These are phyloP conservation scores for Saururus chinensis DNA, from an alignment of 164 flowering plant species.

Conservation along the genomic window DNA sequence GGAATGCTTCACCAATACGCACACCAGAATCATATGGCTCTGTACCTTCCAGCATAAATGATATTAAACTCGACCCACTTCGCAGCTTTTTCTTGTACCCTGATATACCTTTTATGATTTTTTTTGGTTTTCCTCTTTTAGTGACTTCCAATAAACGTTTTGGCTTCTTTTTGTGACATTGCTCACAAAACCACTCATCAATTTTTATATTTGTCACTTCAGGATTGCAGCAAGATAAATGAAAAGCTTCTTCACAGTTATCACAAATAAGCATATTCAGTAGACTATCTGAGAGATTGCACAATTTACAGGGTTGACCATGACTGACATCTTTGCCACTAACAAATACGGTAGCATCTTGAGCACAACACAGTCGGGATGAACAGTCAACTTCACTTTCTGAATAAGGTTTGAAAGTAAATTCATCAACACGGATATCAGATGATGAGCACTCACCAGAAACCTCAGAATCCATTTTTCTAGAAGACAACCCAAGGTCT, in stretches of 20 bases:
- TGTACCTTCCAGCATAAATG: slow-evolving; percentile 49
- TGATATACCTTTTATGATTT: slow-evolving; percentile 13
- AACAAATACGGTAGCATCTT: slow-evolving; percentile 8
- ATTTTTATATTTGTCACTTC: slow-evolving; percentile 4
- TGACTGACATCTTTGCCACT: slow-evolving; percentile 10
- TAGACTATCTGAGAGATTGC: slow-evolving; percentile 3
- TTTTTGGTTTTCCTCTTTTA: slow-evolving; percentile 9
- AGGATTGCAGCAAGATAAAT: slow-evolving; percentile 11
- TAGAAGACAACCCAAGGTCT: slow-evolving; percentile 24
- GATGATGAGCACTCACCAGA: slow-evolving; percentile 73
- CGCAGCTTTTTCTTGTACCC: slow-evolving; percentile 16
- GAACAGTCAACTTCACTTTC: slow-evolving; percentile 46
- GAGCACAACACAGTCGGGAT: slow-evolving; percentile 5
- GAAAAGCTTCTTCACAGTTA: slow-evolving; percentile 10
- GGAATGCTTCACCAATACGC: slow-evolving; percentile 74
- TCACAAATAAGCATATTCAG: slow-evolving; percentile 14
- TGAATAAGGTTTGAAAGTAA: slow-evolving; percentile 17
- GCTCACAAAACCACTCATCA: slow-evolving; percentile 11
- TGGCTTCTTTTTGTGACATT: slow-evolving; percentile 7
- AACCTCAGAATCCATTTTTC: slow-evolving; percentile 36
- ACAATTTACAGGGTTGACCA: slow-evolving; percentile 24
- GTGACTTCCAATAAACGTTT: slow-evolving; percentile 19
- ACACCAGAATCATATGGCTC: slow-evolving; percentile 49
- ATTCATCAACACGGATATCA: slow-evolving; percentile 24
- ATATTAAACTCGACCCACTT: slow-evolving; percentile 27